These are phyloP conservation scores for Leishmania guyanensis DNA, from an alignment of 208 protist species.

Conservation along the genomic window DNA sequence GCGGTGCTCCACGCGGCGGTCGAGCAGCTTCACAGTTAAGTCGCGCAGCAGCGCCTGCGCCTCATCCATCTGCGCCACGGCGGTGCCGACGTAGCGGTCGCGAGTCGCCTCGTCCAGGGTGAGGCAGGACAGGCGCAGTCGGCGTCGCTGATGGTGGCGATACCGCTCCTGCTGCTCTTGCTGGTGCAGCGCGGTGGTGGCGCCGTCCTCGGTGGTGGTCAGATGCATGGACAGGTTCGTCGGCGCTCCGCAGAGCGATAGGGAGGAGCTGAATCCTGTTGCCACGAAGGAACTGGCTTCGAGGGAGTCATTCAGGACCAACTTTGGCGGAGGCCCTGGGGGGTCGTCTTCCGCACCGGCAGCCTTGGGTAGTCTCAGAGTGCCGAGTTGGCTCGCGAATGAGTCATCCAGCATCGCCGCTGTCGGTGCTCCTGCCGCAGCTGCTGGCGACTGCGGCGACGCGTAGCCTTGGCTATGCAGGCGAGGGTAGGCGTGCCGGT, in stretches of 20 bases:
- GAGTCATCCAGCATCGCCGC: conserved; percentile 24
- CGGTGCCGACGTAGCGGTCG: conserved; percentile 41
- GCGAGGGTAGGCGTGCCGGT: not conserved
- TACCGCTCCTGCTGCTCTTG: conserved; percentile 22
- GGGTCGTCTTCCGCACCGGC: conserved; percentile 1
- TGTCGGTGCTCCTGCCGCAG: conserved; percentile 1
- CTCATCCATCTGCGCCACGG: conserved; percentile 56
- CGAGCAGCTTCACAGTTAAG: conserved; percentile 63
- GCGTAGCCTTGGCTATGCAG: not conserved
- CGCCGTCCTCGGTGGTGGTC: conserved; percentile 24
- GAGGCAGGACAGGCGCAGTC: conserved; percentile 33
- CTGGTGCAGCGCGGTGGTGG: conserved; percentile 27
- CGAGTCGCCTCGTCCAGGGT: conserved; percentile 31
- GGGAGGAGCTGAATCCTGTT: conserved; percentile 15
- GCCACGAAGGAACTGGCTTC: conserved; percentile 26
- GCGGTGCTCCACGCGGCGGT: conserved; percentile 56
- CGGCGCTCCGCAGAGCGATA: conserved; percentile 22
- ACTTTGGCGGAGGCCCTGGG: not conserved
- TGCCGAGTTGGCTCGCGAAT: conserved; percentile 12
- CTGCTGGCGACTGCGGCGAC: not conserved
- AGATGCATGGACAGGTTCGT: conserved; percentile 33
- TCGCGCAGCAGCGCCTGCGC: conserved; percentile 64
- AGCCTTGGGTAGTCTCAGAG: not conserved
- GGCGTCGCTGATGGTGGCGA: conserved; percentile 18
- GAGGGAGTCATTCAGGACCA: conserved; percentile 22